A percentile compares a stretch with the other conserved stretches of the same genome.
Evolutionary conservation across 768 basidiomycete species (phyloP).

Genomic region (Heimioporus sp.): DNA sequence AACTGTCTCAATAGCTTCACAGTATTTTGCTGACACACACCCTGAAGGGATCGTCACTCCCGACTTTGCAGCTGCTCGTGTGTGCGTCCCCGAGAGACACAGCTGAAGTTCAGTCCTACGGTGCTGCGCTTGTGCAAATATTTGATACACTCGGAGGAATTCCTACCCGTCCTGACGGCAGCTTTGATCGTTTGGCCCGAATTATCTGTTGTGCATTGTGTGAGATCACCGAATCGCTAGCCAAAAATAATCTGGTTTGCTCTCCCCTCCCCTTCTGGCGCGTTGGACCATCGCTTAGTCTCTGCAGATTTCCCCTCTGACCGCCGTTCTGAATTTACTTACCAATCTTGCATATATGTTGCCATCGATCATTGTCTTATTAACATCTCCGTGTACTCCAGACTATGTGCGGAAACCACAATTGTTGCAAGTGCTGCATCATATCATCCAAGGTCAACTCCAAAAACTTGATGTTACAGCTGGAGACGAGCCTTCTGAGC

Average conservation of each 20-base stretch:
- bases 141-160: constrained; percentile 29
- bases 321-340: constrained; percentile 54
- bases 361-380: constrained; percentile 43
- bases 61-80: constrained; percentile 56
- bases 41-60: constrained; percentile 32
- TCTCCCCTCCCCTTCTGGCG: background rate
- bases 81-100: constrained; percentile 31
- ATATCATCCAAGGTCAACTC: constrained; percentile 40
- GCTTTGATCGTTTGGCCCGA: constrained; percentile 18
- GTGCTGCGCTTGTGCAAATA: constrained; percentile 39
- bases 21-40: constrained; percentile 61
- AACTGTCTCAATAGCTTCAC: constrained; percentile 44
- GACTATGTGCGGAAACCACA: constrained; percentile 27
- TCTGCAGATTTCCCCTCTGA: constrained; percentile 43
- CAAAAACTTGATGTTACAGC: constrained; percentile 33
- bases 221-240: constrained; percentile 39
- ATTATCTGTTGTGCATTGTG: constrained; percentile 37
- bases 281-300: constrained; percentile 6
- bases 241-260: constrained; percentile 41
- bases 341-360: constrained; percentile 44
- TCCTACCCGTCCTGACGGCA: constrained; percentile 14
- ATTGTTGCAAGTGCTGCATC: constrained; percentile 41
- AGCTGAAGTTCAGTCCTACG: constrained; percentile 35
- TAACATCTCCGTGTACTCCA: constrained; percentile 32
- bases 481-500: constrained; percentile 21